phyloP scores from a whole-genome alignment of 1,139 yeast genomes.

The Saccharomycopsis crataegensis region DNA sequence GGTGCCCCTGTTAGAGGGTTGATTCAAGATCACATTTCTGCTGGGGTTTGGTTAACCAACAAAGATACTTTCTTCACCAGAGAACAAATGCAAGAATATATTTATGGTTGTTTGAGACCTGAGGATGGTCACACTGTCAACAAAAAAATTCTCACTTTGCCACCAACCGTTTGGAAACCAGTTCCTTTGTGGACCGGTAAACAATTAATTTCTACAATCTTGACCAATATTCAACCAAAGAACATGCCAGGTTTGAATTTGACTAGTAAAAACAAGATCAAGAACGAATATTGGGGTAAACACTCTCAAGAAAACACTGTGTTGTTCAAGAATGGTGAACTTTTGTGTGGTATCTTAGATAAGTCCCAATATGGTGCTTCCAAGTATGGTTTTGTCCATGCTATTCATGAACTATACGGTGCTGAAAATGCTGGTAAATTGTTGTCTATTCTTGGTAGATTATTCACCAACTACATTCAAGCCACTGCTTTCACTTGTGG shows the following conservation, averaged over 20 bases:
- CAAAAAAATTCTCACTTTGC: constrained; percentile 65
- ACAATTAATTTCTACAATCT: constrained; percentile 87
- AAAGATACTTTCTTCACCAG: constrained; percentile 88
- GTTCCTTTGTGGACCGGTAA: constrained; percentile 97
- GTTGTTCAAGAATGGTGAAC: constrained; percentile 76
- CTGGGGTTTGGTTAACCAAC: constrained; percentile 96
- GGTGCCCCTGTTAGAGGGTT: constrained; percentile 98
- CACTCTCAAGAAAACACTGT: constrained; percentile 82
- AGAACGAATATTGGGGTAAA: constrained; percentile 91
- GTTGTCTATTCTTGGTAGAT: constrained; percentile 82
- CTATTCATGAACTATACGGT: constrained; percentile 93
- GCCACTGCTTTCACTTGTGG: constrained; percentile 97
- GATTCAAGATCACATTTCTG: constrained; percentile 97
- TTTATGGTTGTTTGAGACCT: constrained; percentile 92
- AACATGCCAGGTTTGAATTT: constrained; percentile 88
- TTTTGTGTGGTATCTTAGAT: constrained; percentile 87
- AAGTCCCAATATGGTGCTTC: constrained; percentile 99
- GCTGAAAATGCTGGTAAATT: constrained; percentile 85
- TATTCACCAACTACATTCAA: constrained; percentile 91
- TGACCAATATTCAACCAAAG: constrained; percentile 78
- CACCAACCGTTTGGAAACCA: constrained; percentile 88
- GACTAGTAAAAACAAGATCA: constrained; percentile 77
- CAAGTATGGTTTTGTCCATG: constrained; percentile 93
- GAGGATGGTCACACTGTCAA: constrained; percentile 95
- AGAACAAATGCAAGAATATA: constrained; percentile 86